A percentile compares a stretch with the other conserved stretches of the same genome.
Conservation (phyloP, 495 filamentous ascomycete genomes). For the Aspergillus cristatus region DNA sequence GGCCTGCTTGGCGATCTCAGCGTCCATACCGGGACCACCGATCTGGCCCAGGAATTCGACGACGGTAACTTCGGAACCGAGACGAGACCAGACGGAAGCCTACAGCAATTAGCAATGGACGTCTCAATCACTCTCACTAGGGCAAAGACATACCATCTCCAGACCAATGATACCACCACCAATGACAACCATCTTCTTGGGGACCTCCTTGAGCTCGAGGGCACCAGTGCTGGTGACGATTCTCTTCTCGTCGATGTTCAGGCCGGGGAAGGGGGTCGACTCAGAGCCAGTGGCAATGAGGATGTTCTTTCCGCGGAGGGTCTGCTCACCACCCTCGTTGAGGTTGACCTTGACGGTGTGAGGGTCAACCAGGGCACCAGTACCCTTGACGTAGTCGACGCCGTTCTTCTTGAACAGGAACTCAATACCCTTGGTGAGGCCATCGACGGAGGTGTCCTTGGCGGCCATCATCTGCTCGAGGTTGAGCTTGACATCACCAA, state of each 20-base stretch:
- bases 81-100: slow-evolving; percentile 91
- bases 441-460: slow-evolving; percentile 81
- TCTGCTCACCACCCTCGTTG: slow-evolving; percentile 81
- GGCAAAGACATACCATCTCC: slow-evolving; percentile 76
- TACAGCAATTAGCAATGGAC: slow-evolving; percentile 16
- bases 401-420: slow-evolving; percentile 98
- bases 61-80: slow-evolving; percentile 90
- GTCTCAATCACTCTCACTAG: neutral
- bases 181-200: slow-evolving; percentile 96
- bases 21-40: slow-evolving; percentile 95
- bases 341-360: slow-evolving; percentile 87
- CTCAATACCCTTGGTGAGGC: slow-evolving; percentile 94
- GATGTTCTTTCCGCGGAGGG: slow-evolving; percentile 85
- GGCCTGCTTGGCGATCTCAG: slow-evolving; percentile 81
- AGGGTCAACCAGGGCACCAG: slow-evolving; percentile 76
- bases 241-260: slow-evolving; percentile 94
- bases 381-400: slow-evolving; percentile 92
- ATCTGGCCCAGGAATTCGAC: slow-evolving; percentile 96
- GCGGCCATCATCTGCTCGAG: slow-evolving; percentile 93
- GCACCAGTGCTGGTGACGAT: slow-evolving; percentile 95
- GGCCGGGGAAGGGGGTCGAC: slow-evolving; percentile 89
- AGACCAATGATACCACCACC: slow-evolving; percentile 98
- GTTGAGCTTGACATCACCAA: slow-evolving; percentile 95
- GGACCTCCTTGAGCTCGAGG: slow-evolving; percentile 77
- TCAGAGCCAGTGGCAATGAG: slow-evolving; percentile 94